Evolutionary conservation across 345 rosid genomes (phyloP).

Genomic region (Arabis hirsuta): DNA sequence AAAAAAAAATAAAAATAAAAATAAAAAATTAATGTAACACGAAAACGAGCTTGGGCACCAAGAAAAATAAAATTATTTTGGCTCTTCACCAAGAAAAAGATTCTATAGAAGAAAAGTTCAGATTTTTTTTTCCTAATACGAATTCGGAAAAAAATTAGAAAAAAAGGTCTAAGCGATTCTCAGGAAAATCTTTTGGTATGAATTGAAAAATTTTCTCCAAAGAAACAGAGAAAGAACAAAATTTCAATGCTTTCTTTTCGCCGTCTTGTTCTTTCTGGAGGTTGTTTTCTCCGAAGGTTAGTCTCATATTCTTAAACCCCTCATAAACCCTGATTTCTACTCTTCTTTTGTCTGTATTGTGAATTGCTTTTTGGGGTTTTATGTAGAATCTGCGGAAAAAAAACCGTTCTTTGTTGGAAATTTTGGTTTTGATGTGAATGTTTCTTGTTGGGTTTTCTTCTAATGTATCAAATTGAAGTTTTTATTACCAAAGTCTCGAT

Average conservation of each 20-base stretch:
- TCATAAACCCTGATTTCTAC: conserved; percentile 32
- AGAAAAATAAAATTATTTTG: conserved; percentile 7
- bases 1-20: too few relatives aligned
- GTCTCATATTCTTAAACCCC: conserved; percentile 21
- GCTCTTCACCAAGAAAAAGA: conserved; percentile 25
- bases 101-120: background rate
- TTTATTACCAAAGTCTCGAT: background rate
- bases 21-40: background rate
- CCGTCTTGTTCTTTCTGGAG: conserved; percentile 49
- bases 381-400: background rate
- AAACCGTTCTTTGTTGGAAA: background rate
- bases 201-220: background rate
- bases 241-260: conserved; percentile 51
- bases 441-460: conserved; percentile 17
- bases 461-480: background rate
- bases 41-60: conserved; percentile 31
- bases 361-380: background rate
- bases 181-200: background rate
- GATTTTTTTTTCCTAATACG: background rate
- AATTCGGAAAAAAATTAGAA: background rate
- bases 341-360: background rate
- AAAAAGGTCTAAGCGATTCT: conserved; percentile 5
- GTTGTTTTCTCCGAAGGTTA: conserved; percentile 50
- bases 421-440: conserved; percentile 5
- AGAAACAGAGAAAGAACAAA: background rate